A percentile compares a stretch with the other conserved stretches of the same genome.
These are phyloP conservation scores for Massarina eburnea DNA, from an alignment of 2,329 filamentous ascomycete genomes.

Conservation along the genomic window DNA sequence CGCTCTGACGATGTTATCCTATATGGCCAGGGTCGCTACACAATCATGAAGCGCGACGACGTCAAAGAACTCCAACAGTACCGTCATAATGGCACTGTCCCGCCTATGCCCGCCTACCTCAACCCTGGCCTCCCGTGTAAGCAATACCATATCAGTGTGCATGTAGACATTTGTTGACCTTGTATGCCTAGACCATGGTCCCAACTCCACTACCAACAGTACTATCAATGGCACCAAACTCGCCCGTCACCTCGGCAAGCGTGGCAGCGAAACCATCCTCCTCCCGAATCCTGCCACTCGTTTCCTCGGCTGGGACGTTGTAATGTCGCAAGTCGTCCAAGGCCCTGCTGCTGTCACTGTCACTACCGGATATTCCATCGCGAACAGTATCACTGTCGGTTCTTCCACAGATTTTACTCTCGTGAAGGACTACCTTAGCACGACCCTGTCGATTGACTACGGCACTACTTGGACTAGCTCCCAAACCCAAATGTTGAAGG, in stretches of 20 bases:
- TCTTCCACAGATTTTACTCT: constrained; percentile 16
- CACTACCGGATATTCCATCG: constrained; percentile 38
- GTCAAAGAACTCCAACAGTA: constrained; percentile 17
- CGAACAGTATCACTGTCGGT: constrained; percentile 35
- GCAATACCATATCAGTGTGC: neutral
- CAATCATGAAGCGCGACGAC: constrained; percentile 26
- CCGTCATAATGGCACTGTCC: constrained; percentile 13
- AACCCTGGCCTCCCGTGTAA: constrained; percentile 9
- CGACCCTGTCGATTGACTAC: constrained; percentile 30
- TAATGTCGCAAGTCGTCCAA: constrained; percentile 41
- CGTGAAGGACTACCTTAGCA: constrained; percentile 28
- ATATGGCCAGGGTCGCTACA: constrained; percentile 23
- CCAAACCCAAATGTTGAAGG: constrained; percentile 34
- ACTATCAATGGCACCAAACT: constrained; percentile 5
- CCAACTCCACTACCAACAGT: constrained; percentile 6
- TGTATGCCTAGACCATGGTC: too few relatives aligned
- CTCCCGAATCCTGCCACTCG: constrained; percentile 19
- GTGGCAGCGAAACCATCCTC: constrained; percentile 18
- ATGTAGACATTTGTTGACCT: neutral
- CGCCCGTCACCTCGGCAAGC: constrained; percentile 15
- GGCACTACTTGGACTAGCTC: constrained; percentile 35
- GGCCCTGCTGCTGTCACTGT: constrained; percentile 34
- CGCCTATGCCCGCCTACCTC: constrained; percentile 23
- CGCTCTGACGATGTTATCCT: constrained; percentile 29
- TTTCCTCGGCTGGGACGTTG: constrained; percentile 46